Base-by-base conservation (phyloP, 257 asterid genomes). In the Nemophila menziesii region DNA sequence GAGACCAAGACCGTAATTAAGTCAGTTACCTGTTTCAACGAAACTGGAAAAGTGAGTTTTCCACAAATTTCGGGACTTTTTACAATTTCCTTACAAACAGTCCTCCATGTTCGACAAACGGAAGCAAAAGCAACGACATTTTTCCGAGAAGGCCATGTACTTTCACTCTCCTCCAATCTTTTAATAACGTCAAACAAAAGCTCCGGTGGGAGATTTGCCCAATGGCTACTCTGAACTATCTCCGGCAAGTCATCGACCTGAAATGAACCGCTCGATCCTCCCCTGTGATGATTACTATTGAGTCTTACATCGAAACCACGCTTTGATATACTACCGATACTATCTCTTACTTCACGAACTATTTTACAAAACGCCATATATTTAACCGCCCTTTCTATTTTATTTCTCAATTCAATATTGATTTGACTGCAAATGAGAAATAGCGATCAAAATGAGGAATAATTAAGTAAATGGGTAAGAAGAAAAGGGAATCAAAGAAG, bases 141-240 rank as follows among this genome's bases (percentile, higher is more conserved):
- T 62, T 74, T 82, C 12, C 96, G 81, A 33, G 90, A 69, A 2
- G 96, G 96, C 96, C 96, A 86, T 2, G 92, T 62, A 67, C 73
- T 70, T 70, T 86, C 96, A 22, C 93, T 82, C 82, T 82, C 96
- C 60, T 86, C 96, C 74, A 86, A 57, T 71, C 96, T 68, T 51
- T 64, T 72, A 49, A 86, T 80, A 22, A 86, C 93, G 55, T 86
- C 96, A 17, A 54, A 74, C 20, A 86, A 93, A 37, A 86, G 73
- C 67, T 86, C 96, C 0, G 94, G 93, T 6, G 96, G 96, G 50
- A 86, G 93, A 70, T 77, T 82, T 59, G 94, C 92, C 96, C 96
- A 86, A 36, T 71, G 66, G 46, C 93, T 70, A 43, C 65, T 76
- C 66, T 82, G 94, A 45, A 77, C 50, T 20, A 82, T 65, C 50